Conservation (phyloP, 2,329 filamentous ascomycete genomes). For the Ophiostoma triangulosporum region DNA sequence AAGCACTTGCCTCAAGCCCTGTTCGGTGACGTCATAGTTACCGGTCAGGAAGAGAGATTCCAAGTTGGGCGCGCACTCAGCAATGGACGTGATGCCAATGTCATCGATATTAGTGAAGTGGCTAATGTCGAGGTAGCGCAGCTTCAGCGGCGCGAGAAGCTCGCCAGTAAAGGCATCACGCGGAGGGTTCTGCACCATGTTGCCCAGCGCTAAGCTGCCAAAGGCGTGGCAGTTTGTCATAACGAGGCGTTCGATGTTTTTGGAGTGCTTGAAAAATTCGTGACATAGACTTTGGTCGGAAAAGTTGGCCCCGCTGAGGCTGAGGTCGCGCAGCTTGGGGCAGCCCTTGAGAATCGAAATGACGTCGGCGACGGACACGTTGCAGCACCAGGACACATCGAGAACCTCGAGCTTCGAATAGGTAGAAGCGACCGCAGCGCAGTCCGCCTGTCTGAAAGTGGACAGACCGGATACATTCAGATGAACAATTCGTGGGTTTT, state of each 20-base stretch:
- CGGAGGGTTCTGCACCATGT: constrained; percentile 62
- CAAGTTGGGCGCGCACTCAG: constrained; percentile 61
- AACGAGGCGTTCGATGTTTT: constrained; percentile 70
- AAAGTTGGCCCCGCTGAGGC: constrained; percentile 68
- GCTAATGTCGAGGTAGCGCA: no score
- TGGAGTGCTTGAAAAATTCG: constrained; percentile 64
- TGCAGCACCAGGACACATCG: constrained; percentile 92
- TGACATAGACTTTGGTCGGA: constrained; percentile 58
- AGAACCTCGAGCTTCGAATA: constrained; percentile 70
- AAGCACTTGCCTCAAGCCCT: constrained; percentile 57
- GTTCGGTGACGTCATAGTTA: constrained; percentile 61
- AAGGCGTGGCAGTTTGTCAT: constrained; percentile 69
- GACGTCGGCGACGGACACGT: no score
- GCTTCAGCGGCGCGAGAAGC: constrained; percentile 65
- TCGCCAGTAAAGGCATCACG: constrained; percentile 68
- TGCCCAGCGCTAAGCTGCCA: constrained; percentile 57
- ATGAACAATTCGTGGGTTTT: constrained; percentile 65
- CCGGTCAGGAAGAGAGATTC: constrained; percentile 75
- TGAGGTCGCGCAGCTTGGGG: no score
- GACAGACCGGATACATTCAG: no score
- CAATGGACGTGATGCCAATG: constrained; percentile 54
- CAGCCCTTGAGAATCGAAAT: no score
- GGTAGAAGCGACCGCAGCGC: constrained; percentile 67
- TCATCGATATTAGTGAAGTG: constrained; percentile 67
- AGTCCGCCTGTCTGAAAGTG: no score